Conservation (phyloP, 2,329 filamentous ascomycete species). For the Sphaerulina musiva region DNA sequence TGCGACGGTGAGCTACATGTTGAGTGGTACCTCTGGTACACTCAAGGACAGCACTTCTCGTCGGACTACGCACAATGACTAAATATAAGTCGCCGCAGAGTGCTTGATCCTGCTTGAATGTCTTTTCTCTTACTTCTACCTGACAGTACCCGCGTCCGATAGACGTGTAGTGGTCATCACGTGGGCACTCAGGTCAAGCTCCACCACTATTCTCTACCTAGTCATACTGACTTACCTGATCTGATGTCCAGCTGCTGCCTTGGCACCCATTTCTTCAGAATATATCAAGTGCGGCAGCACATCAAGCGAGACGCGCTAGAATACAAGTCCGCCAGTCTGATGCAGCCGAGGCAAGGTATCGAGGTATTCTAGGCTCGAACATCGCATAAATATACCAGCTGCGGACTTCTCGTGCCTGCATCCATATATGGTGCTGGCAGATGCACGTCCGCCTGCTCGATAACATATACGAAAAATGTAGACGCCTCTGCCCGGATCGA, state of each 20-base stretch:
- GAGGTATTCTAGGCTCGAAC: not conserved
- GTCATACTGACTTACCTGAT: no score
- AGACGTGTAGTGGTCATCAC: no score
- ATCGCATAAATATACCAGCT: not conserved
- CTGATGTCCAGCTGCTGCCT: no score
- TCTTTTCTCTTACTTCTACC: no score
- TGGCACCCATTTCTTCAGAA: not conserved
- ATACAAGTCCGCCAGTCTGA: not conserved
- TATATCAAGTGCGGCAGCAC: not conserved
- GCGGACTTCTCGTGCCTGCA: not conserved
- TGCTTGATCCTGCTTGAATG: no score
- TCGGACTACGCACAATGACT: not conserved
- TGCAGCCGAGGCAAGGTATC: not conserved
- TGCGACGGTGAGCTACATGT: not conserved
- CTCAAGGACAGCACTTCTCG: no score
- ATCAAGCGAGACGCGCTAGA: not conserved
- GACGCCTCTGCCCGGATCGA: not conserved
- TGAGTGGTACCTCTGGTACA: no score
- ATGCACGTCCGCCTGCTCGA: not conserved
- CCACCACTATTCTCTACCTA: no score
- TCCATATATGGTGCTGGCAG: not conserved
- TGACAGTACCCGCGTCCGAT: no score
- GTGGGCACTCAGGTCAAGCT: no score
- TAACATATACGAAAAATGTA: not conserved
- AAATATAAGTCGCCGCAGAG: not conserved